Evolutionary conservation across 2,329 filamentous ascomycete species (phyloP).

Genomic region (Diaporthe ampelina): DNA sequence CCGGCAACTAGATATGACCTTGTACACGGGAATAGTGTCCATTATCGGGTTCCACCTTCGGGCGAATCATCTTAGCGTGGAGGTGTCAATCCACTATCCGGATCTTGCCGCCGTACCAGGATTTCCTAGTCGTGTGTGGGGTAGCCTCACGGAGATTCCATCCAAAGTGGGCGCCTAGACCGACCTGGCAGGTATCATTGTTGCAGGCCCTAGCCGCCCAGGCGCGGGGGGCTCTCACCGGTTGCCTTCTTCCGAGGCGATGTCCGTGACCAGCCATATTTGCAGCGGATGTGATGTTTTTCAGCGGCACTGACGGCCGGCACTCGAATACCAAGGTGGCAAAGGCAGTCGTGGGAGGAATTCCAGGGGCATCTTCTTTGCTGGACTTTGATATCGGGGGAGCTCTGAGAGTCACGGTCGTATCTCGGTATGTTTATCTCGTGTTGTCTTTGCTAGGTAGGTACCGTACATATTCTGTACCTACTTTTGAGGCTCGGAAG

Average conservation of each 20-base stretch:
- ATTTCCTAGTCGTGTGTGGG: neutral
- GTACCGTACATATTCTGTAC: neutral
- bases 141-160: neutral
- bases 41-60: neutral
- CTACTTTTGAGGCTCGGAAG: neutral
- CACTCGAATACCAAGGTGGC: neutral
- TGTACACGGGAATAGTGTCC: neutral
- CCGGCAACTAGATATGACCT: neutral
- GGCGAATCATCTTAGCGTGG: conserved; percentile 1
- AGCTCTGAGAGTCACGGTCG: neutral
- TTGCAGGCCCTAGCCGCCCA: neutral
- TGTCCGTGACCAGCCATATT: neutral
- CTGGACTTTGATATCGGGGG: neutral
- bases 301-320: neutral
- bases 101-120: conserved; percentile 2
- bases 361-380: neutral
- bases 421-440: neutral
- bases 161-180: neutral
- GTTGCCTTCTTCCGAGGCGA: too few relatives aligned
- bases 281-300: neutral
- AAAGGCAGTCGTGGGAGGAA: neutral
- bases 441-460: neutral
- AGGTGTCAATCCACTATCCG: neutral
- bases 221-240: neutral
- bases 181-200: neutral